Conservation (phyloP, 495 filamentous ascomycete species). For the Rusavskia elegans region DNA sequence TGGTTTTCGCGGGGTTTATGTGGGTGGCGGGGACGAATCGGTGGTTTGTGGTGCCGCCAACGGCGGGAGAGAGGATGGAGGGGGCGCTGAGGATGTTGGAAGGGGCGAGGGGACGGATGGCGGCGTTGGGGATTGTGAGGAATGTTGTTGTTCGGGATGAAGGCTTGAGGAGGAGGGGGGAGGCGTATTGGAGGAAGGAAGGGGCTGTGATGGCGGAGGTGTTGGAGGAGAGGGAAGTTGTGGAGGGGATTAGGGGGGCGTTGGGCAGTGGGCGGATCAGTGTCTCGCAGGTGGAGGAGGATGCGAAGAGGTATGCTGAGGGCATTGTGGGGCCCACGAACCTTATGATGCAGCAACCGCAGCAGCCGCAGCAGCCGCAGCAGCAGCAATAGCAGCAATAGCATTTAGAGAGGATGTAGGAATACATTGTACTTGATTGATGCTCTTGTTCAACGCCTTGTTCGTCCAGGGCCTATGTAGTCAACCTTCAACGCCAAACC, state of each 20-base stretch:
- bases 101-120: slow-evolving; percentile 31
- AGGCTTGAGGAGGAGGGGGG: slow-evolving; percentile 33
- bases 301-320: slow-evolving; percentile 12
- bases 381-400: no score
- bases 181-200: slow-evolving; percentile 41
- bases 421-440: no score
- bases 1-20: slow-evolving; percentile 39
- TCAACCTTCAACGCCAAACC: no score
- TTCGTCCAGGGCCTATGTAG: no score
- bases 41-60: slow-evolving; percentile 36
- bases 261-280: slow-evolving; percentile 11
- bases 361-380: neutral
- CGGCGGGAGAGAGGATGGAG: slow-evolving; percentile 31
- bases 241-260: slow-evolving; percentile 13
- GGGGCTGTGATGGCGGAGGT: slow-evolving; percentile 13
- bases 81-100: slow-evolving; percentile 26
- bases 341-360: neutral
- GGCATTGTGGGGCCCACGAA: neutral
- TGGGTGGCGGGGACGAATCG: slow-evolving; percentile 69
- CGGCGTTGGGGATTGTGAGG: slow-evolving; percentile 34
- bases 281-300: slow-evolving; percentile 11
- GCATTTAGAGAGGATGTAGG: no score
- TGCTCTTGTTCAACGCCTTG: no score
- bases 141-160: slow-evolving; percentile 44
- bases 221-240: slow-evolving; percentile 15